Evolutionary conservation across 2,329 filamentous ascomycete species (phyloP).

Genomic region (Ramularia endophylla): DNA sequence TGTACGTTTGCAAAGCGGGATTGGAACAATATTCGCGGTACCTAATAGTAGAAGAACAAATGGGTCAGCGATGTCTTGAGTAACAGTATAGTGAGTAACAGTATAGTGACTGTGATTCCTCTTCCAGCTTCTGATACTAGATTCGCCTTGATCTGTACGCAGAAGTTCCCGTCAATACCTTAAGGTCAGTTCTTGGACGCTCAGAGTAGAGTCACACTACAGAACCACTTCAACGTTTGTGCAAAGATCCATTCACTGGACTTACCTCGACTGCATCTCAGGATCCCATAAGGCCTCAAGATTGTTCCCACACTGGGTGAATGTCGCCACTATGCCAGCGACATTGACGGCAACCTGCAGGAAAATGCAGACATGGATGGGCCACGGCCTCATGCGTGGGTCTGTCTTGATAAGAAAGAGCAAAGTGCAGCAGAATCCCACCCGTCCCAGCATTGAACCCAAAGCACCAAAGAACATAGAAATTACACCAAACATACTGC

Average conservation of each 20-base stretch:
- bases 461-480: constrained; percentile 22
- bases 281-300: constrained; percentile 20
- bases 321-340: constrained; percentile 20
- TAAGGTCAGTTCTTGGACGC: no score
- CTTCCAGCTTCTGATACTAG: no score
- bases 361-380: constrained; percentile 22
- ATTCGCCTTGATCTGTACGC: no score
- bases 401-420: constrained; percentile 25
- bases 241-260: no score
- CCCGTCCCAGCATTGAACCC: constrained; percentile 23
- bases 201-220: no score
- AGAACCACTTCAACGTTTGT: no score
- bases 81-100: no score
- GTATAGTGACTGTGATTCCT: no score
- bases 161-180: no score
- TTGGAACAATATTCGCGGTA: no score
- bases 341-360: constrained; percentile 24
- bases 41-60: no score
- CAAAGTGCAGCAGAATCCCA: constrained; percentile 26
- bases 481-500: constrained; percentile 17
- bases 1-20: constrained; percentile 9
- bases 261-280: constrained; percentile 17
- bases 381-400: constrained; percentile 20
- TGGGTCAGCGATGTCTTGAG: no score
- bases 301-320: constrained; percentile 23